A percentile compares a stretch with the other conserved stretches of the same genome.
phyloP scores from a whole-genome alignment of 139 green algal species.

The Diplosphaera chodatii region DNA sequence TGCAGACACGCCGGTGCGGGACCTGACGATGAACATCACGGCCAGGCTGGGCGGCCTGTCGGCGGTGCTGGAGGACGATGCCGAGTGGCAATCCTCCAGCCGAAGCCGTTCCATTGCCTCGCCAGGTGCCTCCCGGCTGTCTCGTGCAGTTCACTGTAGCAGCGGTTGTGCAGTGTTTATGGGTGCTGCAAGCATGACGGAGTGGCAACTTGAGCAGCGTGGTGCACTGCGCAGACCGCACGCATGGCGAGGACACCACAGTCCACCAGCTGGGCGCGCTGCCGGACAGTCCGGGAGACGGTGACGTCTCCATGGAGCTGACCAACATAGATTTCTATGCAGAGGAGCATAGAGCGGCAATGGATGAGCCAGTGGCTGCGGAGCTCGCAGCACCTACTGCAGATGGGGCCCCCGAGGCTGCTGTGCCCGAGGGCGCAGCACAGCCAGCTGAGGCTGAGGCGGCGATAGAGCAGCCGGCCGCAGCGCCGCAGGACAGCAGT shows the following conservation, averaged over 20 bases:
- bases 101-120: background rate
- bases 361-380: background rate
- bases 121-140: too few relatives aligned
- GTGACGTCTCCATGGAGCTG: slow-evolving; percentile 13
- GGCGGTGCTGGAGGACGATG: slow-evolving; percentile 65
- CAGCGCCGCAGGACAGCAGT: too few relatives aligned
- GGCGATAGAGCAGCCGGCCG: too few relatives aligned
- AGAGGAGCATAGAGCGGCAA: background rate
- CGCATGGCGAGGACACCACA: slow-evolving; percentile 23
- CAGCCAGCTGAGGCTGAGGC: too few relatives aligned
- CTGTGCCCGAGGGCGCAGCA: too few relatives aligned
- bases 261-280: background rate
- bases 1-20: slow-evolving; percentile 1
- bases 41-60: slow-evolving; percentile 57
- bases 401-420: too few relatives aligned
- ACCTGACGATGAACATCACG: slow-evolving; percentile 60
- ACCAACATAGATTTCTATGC: background rate
- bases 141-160: too few relatives aligned
- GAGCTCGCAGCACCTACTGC: too few relatives aligned
- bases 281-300: background rate
- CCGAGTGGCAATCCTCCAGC: slow-evolving; percentile 14
- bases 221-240: too few relatives aligned
- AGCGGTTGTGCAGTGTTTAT: too few relatives aligned
- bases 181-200: too few relatives aligned
- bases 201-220: too few relatives aligned